Evolutionary conservation across 2,329 filamentous ascomycete species (phyloP), one percentile per base, ranked within the genome.

Genomic region (Aspergillus flavus): DNA sequence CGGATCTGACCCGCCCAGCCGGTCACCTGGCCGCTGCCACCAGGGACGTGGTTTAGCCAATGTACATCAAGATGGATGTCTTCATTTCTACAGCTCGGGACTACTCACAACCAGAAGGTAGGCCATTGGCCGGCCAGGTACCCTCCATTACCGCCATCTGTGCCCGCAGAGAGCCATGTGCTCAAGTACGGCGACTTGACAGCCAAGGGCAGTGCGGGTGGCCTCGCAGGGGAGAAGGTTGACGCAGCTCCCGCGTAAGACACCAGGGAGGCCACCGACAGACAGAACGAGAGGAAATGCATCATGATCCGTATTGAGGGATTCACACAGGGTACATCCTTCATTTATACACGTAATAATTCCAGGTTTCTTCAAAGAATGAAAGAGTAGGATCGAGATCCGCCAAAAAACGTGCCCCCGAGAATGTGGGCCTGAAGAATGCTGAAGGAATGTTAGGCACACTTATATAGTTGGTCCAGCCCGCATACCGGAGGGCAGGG

Each of bases 171-270:
- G 48, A 90, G 81, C 89, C 90, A 92, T 16, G 87, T 86, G 72
- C 86, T 92, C 19, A 94, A 78, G 69, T 94, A 94, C 0, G 91
- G 91, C 11, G 88, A 90, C 65, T 87, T 88, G 52, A 94, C 91
- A 50, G 90, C 90, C 39, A 94, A 77, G 14, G 91, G 91, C 32
- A 91, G 82, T 1, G 90, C 84, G 19, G 90, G 90, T 48, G 89
- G 89, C 7, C 88, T 83, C 41, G 86, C 84, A 39, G 89, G 89
- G 41, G 79, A 82, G 72, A 91, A 91, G 1, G 82, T 86, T 11
- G 88, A 90, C 23, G 59, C 56, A 6, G 75, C 75, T 54, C 60
- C 64, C 36, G 69, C 63, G 12, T 67, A 64, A 26, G 68, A 64
- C 52, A 69, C 68, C 19, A 75, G 58, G 28, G 69, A 70, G 57